phyloP scores from a whole-genome alignment of 2,329 filamentous ascomycete genomes.

The Lanzia echinophila region DNA sequence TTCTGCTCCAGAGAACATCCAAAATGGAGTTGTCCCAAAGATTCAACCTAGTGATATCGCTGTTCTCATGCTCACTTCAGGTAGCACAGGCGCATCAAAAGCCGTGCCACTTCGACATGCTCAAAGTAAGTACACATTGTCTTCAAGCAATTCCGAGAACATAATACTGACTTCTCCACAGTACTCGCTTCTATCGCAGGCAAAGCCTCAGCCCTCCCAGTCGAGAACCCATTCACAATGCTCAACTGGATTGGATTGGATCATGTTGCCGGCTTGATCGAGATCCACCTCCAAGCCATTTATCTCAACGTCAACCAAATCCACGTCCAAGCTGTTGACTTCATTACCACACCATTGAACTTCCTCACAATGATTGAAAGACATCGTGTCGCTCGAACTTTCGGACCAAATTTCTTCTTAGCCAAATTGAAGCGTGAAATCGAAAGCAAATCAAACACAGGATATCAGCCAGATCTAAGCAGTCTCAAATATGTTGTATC shows the following conservation, averaged over 20 bases:
- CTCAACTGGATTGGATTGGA: constrained; percentile 40
- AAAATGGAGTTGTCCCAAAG: not conserved
- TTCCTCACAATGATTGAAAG: constrained; percentile 36
- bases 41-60: constrained; percentile 20
- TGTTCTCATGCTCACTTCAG: constrained; percentile 46
- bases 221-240: constrained; percentile 7
- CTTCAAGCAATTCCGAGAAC: too few relatives aligned
- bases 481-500: constrained; percentile 27
- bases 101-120: constrained; percentile 39
- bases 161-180: too few relatives aligned
- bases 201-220: not conserved
- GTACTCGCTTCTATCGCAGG: constrained; percentile 32
- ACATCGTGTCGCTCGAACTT: constrained; percentile 37
- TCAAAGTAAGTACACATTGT: constrained; percentile 30
- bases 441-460: not conserved
- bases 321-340: constrained; percentile 36
- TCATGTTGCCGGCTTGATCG: constrained; percentile 43
- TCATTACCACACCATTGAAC: constrained; percentile 33
- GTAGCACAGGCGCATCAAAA: constrained; percentile 45
- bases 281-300: constrained; percentile 44
- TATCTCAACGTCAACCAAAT: constrained; percentile 36
- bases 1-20: not conserved
- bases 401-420: constrained; percentile 38
- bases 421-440: constrained; percentile 12
- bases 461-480: not conserved